phyloP scores from a whole-genome alignment of 2,329 filamentous ascomycete species.

The Phoma herbarum region DNA sequence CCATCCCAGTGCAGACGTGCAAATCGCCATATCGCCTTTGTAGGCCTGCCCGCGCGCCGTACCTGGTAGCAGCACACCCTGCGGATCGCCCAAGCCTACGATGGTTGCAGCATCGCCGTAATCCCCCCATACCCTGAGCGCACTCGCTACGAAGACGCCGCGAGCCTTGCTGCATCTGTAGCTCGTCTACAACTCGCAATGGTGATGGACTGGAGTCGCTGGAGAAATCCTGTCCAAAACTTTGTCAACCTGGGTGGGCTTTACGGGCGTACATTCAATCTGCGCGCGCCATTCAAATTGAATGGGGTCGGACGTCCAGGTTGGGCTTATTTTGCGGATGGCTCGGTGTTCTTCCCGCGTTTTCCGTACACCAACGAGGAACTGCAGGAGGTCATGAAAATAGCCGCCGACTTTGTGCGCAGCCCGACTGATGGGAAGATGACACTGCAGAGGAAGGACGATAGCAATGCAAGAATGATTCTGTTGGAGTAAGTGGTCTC shows the following conservation, averaged over 20 bases:
- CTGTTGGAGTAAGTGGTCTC: slow-evolving; percentile 5
- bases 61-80: neutral
- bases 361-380: slow-evolving; percentile 21
- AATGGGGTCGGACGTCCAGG: slow-evolving; percentile 1
- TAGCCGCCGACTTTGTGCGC: slow-evolving; percentile 23
- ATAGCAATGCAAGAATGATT: neutral
- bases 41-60: too few species aligned
- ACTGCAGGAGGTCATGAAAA: slow-evolving; percentile 30
- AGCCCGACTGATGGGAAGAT: slow-evolving; percentile 8
- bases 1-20: neutral
- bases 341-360: slow-evolving; percentile 30
- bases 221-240: slow-evolving; percentile 5
- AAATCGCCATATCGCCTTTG: neutral
- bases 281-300: neutral
- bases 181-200: neutral
- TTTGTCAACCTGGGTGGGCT: slow-evolving; percentile 29
- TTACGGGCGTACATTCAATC: neutral
- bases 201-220: neutral
- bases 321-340: slow-evolving; percentile 38
- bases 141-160: neutral
- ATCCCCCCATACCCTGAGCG: neutral
- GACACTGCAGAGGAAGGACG: neutral
- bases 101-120: neutral
- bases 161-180: neutral
- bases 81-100: neutral